A percentile compares a stretch with the other conserved stretches of the same genome.
phyloP scores from a whole-genome alignment of 306 rosid species.

The Crotalaria pallida region DNA sequence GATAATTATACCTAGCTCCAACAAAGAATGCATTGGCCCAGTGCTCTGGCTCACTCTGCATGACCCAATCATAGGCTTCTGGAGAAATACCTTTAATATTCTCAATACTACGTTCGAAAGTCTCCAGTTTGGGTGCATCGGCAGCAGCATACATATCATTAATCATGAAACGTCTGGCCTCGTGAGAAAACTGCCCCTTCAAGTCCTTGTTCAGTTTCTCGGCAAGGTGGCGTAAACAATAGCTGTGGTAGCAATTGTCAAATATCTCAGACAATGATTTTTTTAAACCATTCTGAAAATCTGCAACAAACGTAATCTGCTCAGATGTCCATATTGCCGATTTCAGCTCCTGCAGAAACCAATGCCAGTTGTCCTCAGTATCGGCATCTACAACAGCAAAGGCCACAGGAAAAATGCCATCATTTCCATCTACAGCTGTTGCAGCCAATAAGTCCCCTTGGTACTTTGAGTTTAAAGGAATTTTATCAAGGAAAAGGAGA shows the following conservation, averaged over 20 bases:
- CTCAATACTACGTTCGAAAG: conserved; percentile 57
- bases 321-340: conserved; percentile 49
- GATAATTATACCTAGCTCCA: conserved; percentile 79
- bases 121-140: conserved; percentile 62
- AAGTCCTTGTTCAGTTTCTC: conserved; percentile 86
- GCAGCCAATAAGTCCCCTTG: conserved; percentile 84
- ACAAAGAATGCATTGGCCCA: conserved; percentile 84
- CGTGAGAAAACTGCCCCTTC: conserved; percentile 95
- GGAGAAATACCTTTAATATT: conserved; percentile 86
- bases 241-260: conserved; percentile 68
- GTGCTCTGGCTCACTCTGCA: conserved; percentile 74
- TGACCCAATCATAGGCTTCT: conserved; percentile 85
- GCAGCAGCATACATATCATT: conserved; percentile 89
- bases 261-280: conserved; percentile 62
- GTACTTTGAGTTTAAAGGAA: conserved; percentile 83
- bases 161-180: conserved; percentile 91
- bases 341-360: conserved; percentile 82
- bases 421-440: conserved; percentile 79
- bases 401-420: conserved; percentile 80
- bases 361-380: conserved; percentile 82
- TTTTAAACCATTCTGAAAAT: conserved; percentile 68
- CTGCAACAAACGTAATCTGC: conserved; percentile 78
- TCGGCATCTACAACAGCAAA: conserved; percentile 89
- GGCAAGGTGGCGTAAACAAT: conserved; percentile 84
- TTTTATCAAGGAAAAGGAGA: conserved; percentile 78